Base-by-base conservation (phyloP, 371 early-diverging fungal genomes). In the Nematocida sp. region DNA sequence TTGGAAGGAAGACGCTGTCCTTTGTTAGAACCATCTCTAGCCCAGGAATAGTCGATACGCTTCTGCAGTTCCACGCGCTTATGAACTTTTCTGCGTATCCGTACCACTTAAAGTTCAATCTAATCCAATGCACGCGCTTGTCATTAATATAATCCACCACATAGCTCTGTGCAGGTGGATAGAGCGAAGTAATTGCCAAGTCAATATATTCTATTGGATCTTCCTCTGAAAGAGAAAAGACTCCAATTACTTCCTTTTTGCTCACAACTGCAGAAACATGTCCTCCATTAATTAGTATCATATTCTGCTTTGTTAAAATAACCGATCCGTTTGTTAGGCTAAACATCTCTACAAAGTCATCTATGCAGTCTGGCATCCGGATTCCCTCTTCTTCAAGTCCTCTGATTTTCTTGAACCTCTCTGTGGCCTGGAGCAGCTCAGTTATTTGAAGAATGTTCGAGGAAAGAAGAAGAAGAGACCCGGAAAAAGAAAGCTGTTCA, bases 311-410 rank as follows among this genome's bases (percentile, higher is more conserved):
- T 28, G 67, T 67, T 16, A 67, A 45, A 20, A 67, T 56, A 20
- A 67, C 67, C 13, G 25, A 33, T 28, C 67, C 67, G 32, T 67
- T 42, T 4, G 67, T 55, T n/a, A 67, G 67, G 47, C 56, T 57
- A 55, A 42, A 56, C 67, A 48, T 67, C 54, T 67, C 67, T n/a
- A 67, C 49, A 54, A 67, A 67, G n/a, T 67, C 67, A 54, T 56
- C 67, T 11, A 56, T 39, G 5, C 55, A 55, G 49, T 67, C 67
- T 16, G 67, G 67, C 20, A 67, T 32, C 0, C 28, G n/a, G 28
- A 56, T 54, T 25, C 48, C 47, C 5, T 25, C 20, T 3, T 30
- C 20, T 1, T 16, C 23, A 2, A 67, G 67, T n/a, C 36, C 25
- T 33, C 33, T 56, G n/a, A 67, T 67, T 28, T 67, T 67, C 33